Evolutionary conservation across 352 stramenopile species (phyloP), one percentile per base, ranked within the genome.

Genomic region (Phytophthora tentaculata): DNA sequence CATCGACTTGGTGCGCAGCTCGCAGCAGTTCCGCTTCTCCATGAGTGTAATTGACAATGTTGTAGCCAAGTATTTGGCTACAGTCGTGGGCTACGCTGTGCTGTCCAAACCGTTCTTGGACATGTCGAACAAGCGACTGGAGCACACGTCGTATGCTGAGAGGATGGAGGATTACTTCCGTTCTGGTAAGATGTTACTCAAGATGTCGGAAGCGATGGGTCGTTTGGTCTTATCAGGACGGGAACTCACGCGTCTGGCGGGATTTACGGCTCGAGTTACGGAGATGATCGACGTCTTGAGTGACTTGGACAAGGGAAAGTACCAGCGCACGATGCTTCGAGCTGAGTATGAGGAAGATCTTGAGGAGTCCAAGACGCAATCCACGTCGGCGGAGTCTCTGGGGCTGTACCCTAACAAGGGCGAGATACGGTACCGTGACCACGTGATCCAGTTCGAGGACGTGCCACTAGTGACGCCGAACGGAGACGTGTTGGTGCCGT

Each of bases 381-480:
- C 64, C 3, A 73, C 73, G 28, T 84, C 79, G 5, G 83, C 81
- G 12, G 76, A 83, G 5, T 72, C 82, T n/a, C 52, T 87, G 2
- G 78, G 80, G 0, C 39, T 92, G 61, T 79, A 81, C 60, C 81
- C 82, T 14, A 89, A 90, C 67, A 89, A 86, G 58, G 87, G 84
- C 52, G 29, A 77, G 49, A 62, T 92, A 22, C 44, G 69, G 5
- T 80, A 90, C 69, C 60, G 61, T 10, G 84, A 93, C 61, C 77
- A 91, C 58, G 76, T 92, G 53, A 97, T 97, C 61, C 69, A 96
- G 56, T 97, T 97, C 64, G 71, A 95, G 24, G 74, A 95, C 23
- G 90, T 97, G 26, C 91, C 91, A 26, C 77, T 97, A 17, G 88
- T 95, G 61, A 97, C 91, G 0, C 91, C 91, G 3, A 96, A 90